Conservation (phyloP, 2,329 filamentous ascomycete genomes). For the Ceratocystis huliohia region DNA sequence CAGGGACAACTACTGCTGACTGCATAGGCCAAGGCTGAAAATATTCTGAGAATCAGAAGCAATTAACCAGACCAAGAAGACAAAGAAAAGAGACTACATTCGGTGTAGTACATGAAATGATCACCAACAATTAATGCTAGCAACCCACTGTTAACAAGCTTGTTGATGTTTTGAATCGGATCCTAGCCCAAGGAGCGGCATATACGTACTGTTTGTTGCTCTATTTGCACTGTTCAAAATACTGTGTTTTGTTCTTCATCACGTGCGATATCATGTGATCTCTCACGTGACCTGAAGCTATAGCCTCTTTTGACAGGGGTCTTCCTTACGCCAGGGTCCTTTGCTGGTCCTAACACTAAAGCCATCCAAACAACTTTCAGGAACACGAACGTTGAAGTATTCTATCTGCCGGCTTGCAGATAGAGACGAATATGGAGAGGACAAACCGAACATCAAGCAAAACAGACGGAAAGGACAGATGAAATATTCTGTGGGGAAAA, state of each 20-base stretch:
- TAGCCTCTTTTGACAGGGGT: constrained; percentile 1
- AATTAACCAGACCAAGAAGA: not conserved
- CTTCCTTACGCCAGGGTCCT: not conserved
- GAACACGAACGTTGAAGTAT: not conserved
- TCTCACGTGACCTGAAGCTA: not conserved
- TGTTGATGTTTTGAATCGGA: not conserved
- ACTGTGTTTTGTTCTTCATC: not conserved
- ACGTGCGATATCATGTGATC: not conserved
- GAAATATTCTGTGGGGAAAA: not conserved
- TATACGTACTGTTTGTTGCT: not conserved
- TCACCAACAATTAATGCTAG: not conserved
- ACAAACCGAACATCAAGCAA: not conserved
- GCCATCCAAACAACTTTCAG: not conserved
- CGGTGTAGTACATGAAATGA: not conserved
- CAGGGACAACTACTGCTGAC: too few species aligned
- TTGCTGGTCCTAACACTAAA: constrained; percentile 3
- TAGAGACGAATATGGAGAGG: not conserved
- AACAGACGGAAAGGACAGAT: not conserved
- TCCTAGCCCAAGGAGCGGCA: not conserved
- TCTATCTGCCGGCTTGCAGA: not conserved
- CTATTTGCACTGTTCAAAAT: not conserved
- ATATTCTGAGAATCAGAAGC: too few species aligned
- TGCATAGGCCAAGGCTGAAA: too few species aligned
- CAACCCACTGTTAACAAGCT: not conserved
- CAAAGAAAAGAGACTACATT: not conserved